Evolutionary conservation across 2,329 filamentous ascomycete species (phyloP).

Genomic region (Phialocephala subalpina): DNA sequence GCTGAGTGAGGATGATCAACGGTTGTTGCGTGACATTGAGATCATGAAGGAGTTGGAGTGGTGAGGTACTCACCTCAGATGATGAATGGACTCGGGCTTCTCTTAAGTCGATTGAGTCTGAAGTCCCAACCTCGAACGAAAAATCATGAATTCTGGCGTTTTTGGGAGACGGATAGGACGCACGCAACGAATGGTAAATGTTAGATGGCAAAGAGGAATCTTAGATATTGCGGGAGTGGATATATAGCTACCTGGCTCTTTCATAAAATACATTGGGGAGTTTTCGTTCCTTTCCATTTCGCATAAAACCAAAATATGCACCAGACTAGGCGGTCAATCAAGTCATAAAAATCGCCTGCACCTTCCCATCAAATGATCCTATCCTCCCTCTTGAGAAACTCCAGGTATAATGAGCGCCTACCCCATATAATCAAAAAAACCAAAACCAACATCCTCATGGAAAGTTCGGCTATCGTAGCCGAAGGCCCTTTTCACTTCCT

Average conservation of each 20-base stretch:
- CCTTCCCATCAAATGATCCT: no score
- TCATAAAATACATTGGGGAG: conserved; percentile 3
- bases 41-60: background rate
- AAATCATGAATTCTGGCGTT: no score
- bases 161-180: no score
- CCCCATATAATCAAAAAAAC: background rate
- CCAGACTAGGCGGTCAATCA: no score
- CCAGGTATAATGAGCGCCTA: background rate
- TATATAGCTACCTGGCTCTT: background rate
- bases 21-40: background rate
- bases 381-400: background rate
- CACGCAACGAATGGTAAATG: no score
- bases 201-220: no score
- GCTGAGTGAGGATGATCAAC: background rate
- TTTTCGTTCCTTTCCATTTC: background rate
- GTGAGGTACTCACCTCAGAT: no score
- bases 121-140: no score
- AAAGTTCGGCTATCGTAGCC: background rate
- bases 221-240: background rate
- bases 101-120: no score
- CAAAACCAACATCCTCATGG: background rate
- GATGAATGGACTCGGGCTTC: no score
- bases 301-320: background rate
- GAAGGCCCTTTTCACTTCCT: background rate
- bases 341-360: background rate